Conservation (phyloP, 108 stramenopile genomes). For the Fragilariopsis cylindrus region DNA sequence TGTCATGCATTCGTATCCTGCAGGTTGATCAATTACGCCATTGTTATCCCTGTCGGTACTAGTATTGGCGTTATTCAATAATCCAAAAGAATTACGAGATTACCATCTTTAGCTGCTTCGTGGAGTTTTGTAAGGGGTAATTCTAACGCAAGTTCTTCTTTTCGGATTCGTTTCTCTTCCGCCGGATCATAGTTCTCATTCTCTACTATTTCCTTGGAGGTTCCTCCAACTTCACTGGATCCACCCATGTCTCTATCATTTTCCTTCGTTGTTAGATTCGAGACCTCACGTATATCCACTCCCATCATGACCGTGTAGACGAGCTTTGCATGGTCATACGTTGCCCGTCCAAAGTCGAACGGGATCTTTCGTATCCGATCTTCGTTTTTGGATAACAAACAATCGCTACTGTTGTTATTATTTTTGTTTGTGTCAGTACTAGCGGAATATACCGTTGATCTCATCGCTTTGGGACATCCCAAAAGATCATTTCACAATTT, state of each 20-base stretch:
- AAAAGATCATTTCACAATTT: neutral
- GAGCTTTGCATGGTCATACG: constrained; percentile 41
- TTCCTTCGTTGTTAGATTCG: neutral
- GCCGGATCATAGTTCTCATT: neutral
- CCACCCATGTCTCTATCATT: neutral
- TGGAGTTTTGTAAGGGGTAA: constrained; percentile 61
- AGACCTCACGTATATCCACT: constrained; percentile 36
- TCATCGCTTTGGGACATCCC: constrained; percentile 60
- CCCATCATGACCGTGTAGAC: constrained; percentile 47
- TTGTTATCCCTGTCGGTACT: constrained; percentile 12
- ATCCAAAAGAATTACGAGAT: constrained; percentile 47
- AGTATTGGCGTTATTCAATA: constrained; percentile 28
- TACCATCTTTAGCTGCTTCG: constrained; percentile 58
- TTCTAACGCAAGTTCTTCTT: constrained; percentile 18
- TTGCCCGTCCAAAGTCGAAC: constrained; percentile 76
- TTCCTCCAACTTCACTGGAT: neutral
- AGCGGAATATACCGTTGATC: constrained; percentile 20
- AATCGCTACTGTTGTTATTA: neutral
- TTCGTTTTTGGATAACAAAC: constrained; percentile 32
- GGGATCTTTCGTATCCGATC: constrained; percentile 70
- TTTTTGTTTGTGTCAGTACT: constrained; percentile 7
- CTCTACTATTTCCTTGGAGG: constrained; percentile 3
- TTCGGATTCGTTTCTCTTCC: constrained; percentile 3
- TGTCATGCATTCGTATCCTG: constrained; percentile 55
- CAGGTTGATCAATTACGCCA: constrained; percentile 29